Evolutionary conservation across 2,329 filamentous ascomycete genomes (phyloP).

Genomic region (Cordyceps pruinosa): DNA sequence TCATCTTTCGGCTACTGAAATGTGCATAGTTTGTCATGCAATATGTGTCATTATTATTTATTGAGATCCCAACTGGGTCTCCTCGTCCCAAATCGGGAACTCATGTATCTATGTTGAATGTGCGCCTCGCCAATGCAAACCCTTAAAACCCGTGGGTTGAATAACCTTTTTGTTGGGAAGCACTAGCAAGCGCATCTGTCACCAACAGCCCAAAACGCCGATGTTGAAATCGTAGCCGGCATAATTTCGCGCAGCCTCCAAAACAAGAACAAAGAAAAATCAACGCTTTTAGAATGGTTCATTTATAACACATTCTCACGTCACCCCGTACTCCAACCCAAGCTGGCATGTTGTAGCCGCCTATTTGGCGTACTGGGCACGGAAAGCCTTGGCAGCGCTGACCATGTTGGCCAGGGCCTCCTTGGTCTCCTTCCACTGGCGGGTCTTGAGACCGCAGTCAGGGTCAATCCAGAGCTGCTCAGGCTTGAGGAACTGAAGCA

Average conservation of each 20-base stretch:
- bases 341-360: constrained; percentile 15
- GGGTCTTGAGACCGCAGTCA: constrained; percentile 98
- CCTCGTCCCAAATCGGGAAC: constrained; percentile 14
- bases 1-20: too few species aligned
- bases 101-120: constrained; percentile 15
- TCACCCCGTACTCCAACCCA: neutral
- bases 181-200: constrained; percentile 28
- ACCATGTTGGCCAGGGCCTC: constrained; percentile 94
- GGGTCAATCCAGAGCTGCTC: constrained; percentile 99
- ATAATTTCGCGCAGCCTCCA: constrained; percentile 28
- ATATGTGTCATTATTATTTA: constrained; percentile 8
- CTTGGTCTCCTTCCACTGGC: constrained; percentile 98
- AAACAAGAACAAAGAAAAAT: constrained; percentile 17
- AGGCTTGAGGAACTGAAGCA: constrained; percentile 93
- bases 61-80: constrained; percentile 5
- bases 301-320: constrained; percentile 13
- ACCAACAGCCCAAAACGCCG: constrained; percentile 41
- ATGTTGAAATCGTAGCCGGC: constrained; percentile 52
- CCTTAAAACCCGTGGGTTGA: constrained; percentile 12
- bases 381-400: constrained; percentile 95
- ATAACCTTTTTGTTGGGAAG: constrained; percentile 26
- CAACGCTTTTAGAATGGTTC: constrained; percentile 16
- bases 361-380: constrained; percentile 74
- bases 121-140: constrained; percentile 13
- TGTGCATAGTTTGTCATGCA: neutral